Evolutionary conservation across 257 asterid species (phyloP), one percentile per base, ranked within the genome.

Genomic region (Prunella vulgaris): DNA sequence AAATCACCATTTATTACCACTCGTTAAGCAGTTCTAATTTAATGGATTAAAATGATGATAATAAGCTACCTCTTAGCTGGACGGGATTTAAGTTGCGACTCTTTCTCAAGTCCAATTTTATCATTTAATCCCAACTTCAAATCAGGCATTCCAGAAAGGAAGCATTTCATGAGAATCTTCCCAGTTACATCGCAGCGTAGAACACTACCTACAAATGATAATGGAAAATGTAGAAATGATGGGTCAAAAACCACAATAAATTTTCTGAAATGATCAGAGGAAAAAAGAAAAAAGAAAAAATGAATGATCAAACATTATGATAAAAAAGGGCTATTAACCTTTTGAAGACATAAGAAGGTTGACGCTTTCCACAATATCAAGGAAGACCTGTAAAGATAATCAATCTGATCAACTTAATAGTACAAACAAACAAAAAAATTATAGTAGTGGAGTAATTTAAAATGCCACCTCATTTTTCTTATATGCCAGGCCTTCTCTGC

Each of bases 81-180:
- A 49, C 99, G 99, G 33, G 99, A 89, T 75, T 94, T 94, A 58
- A 94, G 88, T 79, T 94, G 95, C 10, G 99, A 91, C 84, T 94
- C 99, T 77, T 94, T 94, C 77, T 94, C 99, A 53, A 94, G 97
- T 75, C 99, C 99, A 79, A 94, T 91, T 84, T 94, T 94, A 80
- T 94, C 99, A 86, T 94, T 94, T 79, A 94, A 89, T 51, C 99
- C 99, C 89, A 94, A 80, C 85, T 94, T 94, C 76, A 94, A 77
- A 84, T 94, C 99, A 76, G 99, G 99, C 99, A 94, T 94, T 78
- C 99, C 99, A 70, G 99, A 91, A 75, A 94, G 97, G 82, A 94
- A 94, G 83, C 99, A 94, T 79, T 94, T 94, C 99, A 94, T 91
- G 28, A 94, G 90, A 82, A 94, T 57, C 81, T 94, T 94, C 76